These are phyloP conservation scores for Crepidotus variabilis DNA, from an alignment of 768 basidiomycete species.

Conservation along the genomic window DNA sequence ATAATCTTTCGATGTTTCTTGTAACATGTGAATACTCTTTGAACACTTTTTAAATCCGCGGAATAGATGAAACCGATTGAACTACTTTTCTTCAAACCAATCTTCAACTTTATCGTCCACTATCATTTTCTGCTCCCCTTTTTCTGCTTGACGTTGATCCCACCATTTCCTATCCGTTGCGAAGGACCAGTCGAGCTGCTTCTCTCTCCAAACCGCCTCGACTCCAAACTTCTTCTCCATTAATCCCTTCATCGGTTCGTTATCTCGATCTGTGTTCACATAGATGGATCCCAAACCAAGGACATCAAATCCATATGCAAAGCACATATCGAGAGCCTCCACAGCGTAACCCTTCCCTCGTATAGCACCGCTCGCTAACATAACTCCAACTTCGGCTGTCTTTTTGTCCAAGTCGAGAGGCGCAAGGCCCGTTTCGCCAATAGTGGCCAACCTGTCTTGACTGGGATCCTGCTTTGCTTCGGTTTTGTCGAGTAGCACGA, in stretches of 20 bases:
- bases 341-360: constrained; percentile 18
- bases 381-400: constrained; percentile 16
- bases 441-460: constrained; percentile 7
- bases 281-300: constrained; percentile 12
- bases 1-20: too few relatives aligned
- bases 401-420: constrained; percentile 11
- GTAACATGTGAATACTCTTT: too few relatives aligned
- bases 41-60: too few relatives aligned
- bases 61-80: background rate
- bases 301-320: constrained; percentile 18
- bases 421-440: constrained; percentile 15
- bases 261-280: constrained; percentile 13
- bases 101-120: constrained; percentile 7
- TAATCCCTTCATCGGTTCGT: constrained; percentile 13
- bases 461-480: background rate
- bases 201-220: constrained; percentile 10
- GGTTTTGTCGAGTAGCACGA: constrained; percentile 10
- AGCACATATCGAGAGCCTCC: constrained; percentile 15
- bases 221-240: constrained; percentile 16
- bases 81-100: background rate
- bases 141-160: constrained; percentile 9
- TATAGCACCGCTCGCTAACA: constrained; percentile 17
- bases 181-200: constrained; percentile 13
- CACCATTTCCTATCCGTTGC: constrained; percentile 14
- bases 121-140: constrained; percentile 7